Evolutionary conservation across 306 rosid genomes (phyloP).

Genomic region (Vigna radiata): DNA sequence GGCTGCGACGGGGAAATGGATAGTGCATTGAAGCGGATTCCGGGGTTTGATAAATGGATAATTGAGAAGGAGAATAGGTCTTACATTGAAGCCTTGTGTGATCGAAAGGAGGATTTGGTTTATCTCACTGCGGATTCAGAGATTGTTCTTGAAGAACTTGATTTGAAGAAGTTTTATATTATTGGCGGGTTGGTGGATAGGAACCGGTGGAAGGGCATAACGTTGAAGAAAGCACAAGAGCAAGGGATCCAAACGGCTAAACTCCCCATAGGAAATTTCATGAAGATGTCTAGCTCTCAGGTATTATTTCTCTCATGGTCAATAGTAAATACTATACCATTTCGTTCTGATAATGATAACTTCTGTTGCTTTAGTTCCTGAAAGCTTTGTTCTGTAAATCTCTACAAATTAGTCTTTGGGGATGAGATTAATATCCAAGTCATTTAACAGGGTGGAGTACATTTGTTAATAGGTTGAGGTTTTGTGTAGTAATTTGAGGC

Average conservation of each 20-base stretch:
- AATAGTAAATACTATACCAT: neutral
- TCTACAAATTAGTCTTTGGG: neutral
- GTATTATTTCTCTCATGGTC: conserved; percentile 51
- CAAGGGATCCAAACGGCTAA: conserved; percentile 93
- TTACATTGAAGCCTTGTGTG: conserved; percentile 74
- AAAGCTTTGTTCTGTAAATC: neutral
- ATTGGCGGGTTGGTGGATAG: conserved; percentile 95
- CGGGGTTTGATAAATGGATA: conserved; percentile 87
- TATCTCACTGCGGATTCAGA: conserved; percentile 92
- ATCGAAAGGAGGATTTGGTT: conserved; percentile 73
- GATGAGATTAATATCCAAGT: neutral
- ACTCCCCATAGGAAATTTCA: conserved; percentile 81
- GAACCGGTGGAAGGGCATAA: conserved; percentile 90
- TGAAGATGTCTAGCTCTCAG: conserved; percentile 95
- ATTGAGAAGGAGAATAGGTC: conserved; percentile 72
- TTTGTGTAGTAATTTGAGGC: neutral
- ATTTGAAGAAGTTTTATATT: conserved; percentile 70
- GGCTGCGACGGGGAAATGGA: conserved; percentile 84
- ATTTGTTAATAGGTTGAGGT: neutral
- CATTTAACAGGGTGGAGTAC: neutral
- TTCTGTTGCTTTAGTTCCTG: neutral
- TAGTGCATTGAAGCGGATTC: conserved; percentile 65
- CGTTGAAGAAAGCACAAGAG: conserved; percentile 85
- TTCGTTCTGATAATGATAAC: neutral
- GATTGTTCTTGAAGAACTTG: conserved; percentile 85